Base-by-base conservation (phyloP, 768 basidiomycete species). In the Lactarius deliciosus region DNA sequence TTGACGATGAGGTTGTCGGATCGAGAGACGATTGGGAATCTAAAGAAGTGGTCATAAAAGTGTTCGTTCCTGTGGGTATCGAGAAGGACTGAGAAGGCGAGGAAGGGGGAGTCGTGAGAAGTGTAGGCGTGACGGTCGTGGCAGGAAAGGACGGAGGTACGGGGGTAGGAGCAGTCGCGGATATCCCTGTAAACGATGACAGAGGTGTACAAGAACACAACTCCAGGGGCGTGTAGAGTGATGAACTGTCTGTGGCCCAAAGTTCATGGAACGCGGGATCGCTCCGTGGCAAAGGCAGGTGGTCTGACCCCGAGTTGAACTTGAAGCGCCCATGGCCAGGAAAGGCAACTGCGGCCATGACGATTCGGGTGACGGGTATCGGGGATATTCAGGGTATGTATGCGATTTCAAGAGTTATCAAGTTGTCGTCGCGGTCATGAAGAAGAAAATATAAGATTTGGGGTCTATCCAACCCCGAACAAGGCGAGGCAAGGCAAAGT, bases 271-370 rank as follows among this genome's bases (percentile, higher is more conserved):
- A 38, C 22, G 41, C 28, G 57, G 66, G 61, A n/a, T 36, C 38
- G 7, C 6, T 30, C 55, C 60, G 54, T 15, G 43, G 16, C 54
- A 47, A 25, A 10, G 4, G 43, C 38, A 20, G 53, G 54, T n/a
- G 55, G 36, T n/a, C 60, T 25, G 60, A 65, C 60, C 18, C 62
- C 10, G 62, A 64, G 55, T 68, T 64, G 47, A 68, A 68, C 66
- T 30, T 30, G 43, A 22, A 47, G 66, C 66, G 66, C 63, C 63
- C 57, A 25, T 67, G 5, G 18, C 61, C 41, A 16, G 18, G 28
- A 50, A 61, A 9, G 60, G 64, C 15, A 61, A 61, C n/a, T 7
- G 25, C 11, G 2, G 45, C 22, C 62, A 64, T 60, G 30, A 10
- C 32, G 1, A 34, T 43, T 54, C 50, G 16, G 13, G n/a, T 53